These are phyloP conservation scores for Drosera spatulata DNA, from an alignment of 179 eudicot species.

Conservation along the genomic window DNA sequence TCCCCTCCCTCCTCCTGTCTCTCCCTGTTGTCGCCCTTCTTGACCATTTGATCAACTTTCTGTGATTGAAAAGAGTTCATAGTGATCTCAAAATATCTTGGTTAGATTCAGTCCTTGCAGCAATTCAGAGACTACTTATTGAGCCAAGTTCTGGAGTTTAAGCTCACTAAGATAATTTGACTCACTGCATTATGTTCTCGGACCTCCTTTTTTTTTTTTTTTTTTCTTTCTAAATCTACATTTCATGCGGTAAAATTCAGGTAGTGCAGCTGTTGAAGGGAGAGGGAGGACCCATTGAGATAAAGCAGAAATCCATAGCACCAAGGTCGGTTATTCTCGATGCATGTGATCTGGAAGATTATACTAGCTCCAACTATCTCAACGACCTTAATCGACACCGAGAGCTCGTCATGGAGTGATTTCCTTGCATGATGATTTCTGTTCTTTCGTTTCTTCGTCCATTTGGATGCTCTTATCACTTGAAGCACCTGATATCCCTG, in stretches of 20 bases:
- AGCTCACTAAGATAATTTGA: background rate
- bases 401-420: constrained; percentile 76
- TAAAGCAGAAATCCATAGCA: constrained; percentile 39
- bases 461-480: background rate
- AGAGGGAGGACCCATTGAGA: constrained; percentile 26
- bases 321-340: constrained; percentile 49
- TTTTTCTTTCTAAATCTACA: background rate
- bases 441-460: background rate
- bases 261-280: constrained; percentile 60
- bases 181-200: background rate
- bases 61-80: too few species aligned
- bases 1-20: background rate
- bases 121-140: too few species aligned
- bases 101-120: too few species aligned
- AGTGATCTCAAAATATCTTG: too few species aligned
- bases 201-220: background rate
- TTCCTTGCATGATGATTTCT: background rate
- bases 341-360: constrained; percentile 72
- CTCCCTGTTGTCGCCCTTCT: background rate
- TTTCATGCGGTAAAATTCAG: constrained; percentile 10
- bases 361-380: constrained; percentile 53
- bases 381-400: constrained; percentile 76
- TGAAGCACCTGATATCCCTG: background rate
- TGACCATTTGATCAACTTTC: too few species aligned
- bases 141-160: too few species aligned